Base-by-base conservation (phyloP, 306 rosid genomes). In the Castanea crenata region DNA sequence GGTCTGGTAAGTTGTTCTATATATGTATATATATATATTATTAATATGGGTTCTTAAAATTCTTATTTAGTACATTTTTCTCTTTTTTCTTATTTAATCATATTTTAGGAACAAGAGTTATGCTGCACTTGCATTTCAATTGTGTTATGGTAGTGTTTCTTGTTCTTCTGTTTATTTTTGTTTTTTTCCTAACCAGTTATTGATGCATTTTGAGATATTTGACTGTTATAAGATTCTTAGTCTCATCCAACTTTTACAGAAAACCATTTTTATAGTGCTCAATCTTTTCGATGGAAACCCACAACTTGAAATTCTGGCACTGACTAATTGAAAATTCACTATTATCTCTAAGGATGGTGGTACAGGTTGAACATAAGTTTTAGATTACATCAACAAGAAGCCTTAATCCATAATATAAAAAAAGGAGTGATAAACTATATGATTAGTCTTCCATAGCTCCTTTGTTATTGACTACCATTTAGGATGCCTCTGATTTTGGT, bases 1-100 rank as follows among this genome's bases (percentile, higher is more conserved):
- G 99, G 10, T 95, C 99, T 51, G 91, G 99, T 95, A 86, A 88
- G 99, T 85, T 73, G 38, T 83, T 77, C 5, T 76, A 41, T 16
- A 65, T 82, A 41, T 75, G 1, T 25, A 25, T 82, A 41, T 75
- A 25, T 25, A 25, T 32, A 7, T 56, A 0, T 69, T 3, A 35
- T 15, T 38, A 23, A 21, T 14, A 12, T 23, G 51, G 51, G 7
- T 69, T 69, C 54, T 11, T 71, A n/a, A 55, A 55, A 55, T 11
- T 8, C 64, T 38, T 18, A 34, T 25, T 21, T 15, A 15, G 44
- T 52, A 14, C 14, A 4, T 12, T 5, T 44, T 23, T 76, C 29
- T 35, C 12, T 34, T 34, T 9, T 68, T 12, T 19, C n/a, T 57
- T 21, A 27, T 14, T 11, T 54, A 49, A n/a, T 18, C 25, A 9